Percentiles rank a stretch among this genome's conserved stretches.
These are phyloP conservation scores for Neurospora sp. DNA, from an alignment of 495 filamentous ascomycete species.

Conservation along the genomic window DNA sequence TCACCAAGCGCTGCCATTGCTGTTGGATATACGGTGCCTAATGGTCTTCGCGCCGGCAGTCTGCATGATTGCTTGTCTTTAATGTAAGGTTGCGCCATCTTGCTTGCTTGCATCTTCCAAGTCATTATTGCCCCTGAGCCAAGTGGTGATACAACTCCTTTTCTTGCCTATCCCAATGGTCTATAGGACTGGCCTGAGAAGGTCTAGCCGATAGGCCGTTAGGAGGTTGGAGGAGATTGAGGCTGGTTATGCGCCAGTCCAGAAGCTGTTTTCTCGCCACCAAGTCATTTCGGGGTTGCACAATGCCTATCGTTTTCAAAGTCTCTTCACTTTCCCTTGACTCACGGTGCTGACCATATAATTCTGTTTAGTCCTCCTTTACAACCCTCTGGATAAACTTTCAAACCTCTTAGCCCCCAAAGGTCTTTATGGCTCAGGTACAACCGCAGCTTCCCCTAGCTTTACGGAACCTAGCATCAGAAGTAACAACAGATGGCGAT, in stretches of 20 bases:
- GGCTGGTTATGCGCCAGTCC: background rate
- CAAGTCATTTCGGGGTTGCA: background rate
- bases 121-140: background rate
- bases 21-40: conserved; percentile 1
- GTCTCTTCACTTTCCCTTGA: background rate
- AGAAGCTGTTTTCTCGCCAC: background rate
- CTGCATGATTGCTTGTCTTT: conserved; percentile 3
- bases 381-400: background rate
- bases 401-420: background rate
- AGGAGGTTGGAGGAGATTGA: background rate
- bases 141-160: background rate
- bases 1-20: background rate
- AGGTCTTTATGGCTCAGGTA: background rate
- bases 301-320: background rate
- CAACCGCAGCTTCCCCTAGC: background rate
- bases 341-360: background rate
- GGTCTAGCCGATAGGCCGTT: background rate
- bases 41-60: conserved; percentile 4
- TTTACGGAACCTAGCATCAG: background rate
- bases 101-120: background rate
- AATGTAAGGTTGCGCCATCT: conserved; percentile 2
- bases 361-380: background rate
- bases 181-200: background rate
- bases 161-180: background rate
- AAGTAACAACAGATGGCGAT: background rate